These are phyloP conservation scores for Rossbeevera mucosa DNA, from an alignment of 768 basidiomycete species.

Conservation along the genomic window DNA sequence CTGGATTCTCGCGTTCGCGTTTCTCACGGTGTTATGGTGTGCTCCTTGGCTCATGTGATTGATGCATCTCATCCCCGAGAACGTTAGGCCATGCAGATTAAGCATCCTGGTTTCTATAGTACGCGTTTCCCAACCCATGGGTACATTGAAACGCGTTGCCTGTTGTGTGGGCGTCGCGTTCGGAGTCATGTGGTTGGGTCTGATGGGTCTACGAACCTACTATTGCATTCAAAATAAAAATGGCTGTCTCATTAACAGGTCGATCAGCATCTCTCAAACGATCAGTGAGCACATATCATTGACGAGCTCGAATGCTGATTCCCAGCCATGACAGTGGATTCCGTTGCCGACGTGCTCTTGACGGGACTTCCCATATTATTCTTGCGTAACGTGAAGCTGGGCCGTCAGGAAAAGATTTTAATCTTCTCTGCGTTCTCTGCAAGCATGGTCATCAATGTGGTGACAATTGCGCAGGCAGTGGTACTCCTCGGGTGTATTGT, in stretches of 20 bases:
- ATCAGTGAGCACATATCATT: neutral
- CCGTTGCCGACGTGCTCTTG: neutral
- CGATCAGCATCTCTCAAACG: neutral
- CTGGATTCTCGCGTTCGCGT: neutral
- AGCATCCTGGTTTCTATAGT: neutral
- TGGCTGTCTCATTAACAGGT: neutral
- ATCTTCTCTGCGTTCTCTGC: neutral
- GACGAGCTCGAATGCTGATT: neutral
- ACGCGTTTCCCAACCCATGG: neutral
- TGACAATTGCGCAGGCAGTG: neutral
- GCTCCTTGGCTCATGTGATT: neutral
- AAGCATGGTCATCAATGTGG: neutral
- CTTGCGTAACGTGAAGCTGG: conserved; percentile 1
- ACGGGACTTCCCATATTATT: conserved; percentile 1
- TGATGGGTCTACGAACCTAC: neutral
- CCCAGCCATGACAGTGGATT: neutral
- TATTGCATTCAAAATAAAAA: neutral
- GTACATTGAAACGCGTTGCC: neutral
- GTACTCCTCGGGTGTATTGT: neutral
- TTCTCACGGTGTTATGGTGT: conserved; percentile 3
- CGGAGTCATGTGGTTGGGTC: neutral
- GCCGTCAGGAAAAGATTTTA: neutral
- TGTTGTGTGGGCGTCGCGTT: neutral
- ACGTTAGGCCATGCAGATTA: neutral
- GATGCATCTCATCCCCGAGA: neutral